Conservation (phyloP, 2,329 filamentous ascomycete genomes). For the Fusarium aywerte region DNA sequence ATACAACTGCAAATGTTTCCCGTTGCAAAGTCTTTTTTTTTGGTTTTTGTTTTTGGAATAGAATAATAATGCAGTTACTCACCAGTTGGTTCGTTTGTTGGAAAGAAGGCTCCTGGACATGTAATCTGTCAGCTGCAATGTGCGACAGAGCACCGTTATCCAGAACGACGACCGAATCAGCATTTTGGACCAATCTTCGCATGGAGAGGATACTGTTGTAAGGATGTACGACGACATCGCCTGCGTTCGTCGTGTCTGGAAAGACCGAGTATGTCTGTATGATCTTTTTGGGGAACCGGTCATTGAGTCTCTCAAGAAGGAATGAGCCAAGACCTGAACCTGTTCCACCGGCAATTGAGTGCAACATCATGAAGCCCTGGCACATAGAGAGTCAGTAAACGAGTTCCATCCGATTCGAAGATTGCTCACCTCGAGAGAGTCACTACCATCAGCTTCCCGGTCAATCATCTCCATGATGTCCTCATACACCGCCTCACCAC, state of each 20-base stretch:
- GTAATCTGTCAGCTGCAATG: constrained; percentile 92
- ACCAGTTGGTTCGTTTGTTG: constrained; percentile 97
- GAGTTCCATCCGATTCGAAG: neutral
- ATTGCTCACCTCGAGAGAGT: constrained; percentile 79
- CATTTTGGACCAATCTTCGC: constrained; percentile 91
- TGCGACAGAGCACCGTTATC: constrained; percentile 94
- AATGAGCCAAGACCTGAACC: constrained; percentile 97
- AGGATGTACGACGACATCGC: constrained; percentile 95
- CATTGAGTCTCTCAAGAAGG: constrained; percentile 93
- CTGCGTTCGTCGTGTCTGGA: constrained; percentile 86
- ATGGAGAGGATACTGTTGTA: constrained; percentile 97
- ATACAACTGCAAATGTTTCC: neutral
- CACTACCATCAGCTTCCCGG: constrained; percentile 95
- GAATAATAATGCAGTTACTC: constrained; percentile 32
- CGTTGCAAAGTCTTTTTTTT: neutral
- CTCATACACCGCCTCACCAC: constrained; percentile 90
- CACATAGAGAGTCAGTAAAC: constrained; percentile 4
- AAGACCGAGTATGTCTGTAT: constrained; percentile 99
- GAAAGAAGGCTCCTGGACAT: constrained; percentile 95
- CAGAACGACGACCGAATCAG: constrained; percentile 95
- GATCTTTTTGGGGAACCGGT: constrained; percentile 97
- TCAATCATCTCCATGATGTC: constrained; percentile 99
- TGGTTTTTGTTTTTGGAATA: neutral
- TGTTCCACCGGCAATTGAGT: constrained; percentile 97
- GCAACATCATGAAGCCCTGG: constrained; percentile 96